Evolutionary conservation across 1,284 basidiomycete species (phyloP).

Genomic region (Flammula alnicola): DNA sequence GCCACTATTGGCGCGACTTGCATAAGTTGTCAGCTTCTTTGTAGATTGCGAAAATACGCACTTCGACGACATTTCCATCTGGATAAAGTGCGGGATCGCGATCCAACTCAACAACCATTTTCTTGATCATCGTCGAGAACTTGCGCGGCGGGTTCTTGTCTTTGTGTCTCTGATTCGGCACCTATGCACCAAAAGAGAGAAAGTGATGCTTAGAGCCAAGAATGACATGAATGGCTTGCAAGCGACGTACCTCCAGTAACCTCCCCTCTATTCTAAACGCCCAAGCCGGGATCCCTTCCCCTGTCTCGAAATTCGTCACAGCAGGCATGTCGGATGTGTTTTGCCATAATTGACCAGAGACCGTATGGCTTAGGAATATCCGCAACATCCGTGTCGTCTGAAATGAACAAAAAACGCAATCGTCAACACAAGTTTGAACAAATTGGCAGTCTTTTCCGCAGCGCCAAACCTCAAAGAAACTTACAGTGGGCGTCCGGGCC

Average conservation of each 20-base stretch:
- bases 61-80: slow-evolving; percentile 82
- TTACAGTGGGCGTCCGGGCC: slow-evolving; percentile 59
- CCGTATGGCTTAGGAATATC: slow-evolving; percentile 89
- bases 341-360: slow-evolving; percentile 88
- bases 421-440: background rate
- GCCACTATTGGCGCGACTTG: slow-evolving; percentile 58
- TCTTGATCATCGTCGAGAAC: slow-evolving; percentile 87
- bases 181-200: slow-evolving; percentile 35
- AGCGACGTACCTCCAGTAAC: slow-evolving; percentile 68
- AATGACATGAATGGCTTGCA: background rate
- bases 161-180: slow-evolving; percentile 63
- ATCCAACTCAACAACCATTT: slow-evolving; percentile 87
- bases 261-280: slow-evolving; percentile 89
- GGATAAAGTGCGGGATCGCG: slow-evolving; percentile 84
- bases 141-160: slow-evolving; percentile 75
- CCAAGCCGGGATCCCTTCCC: slow-evolving; percentile 91
- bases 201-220: background rate
- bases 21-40: background rate
- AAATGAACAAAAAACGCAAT: slow-evolving; percentile 5
- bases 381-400: slow-evolving; percentile 87
- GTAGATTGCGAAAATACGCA: slow-evolving; percentile 33
- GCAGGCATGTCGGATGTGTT: slow-evolving; percentile 43
- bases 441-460: too few species aligned
- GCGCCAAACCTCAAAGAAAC: slow-evolving; percentile 32
- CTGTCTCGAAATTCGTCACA: slow-evolving; percentile 55